Percentiles rank a stretch among this genome's conserved stretches.
These are phyloP conservation scores for Cenococcum geophilum DNA, from an alignment of 495 filamentous ascomycete species.

Conservation along the genomic window DNA sequence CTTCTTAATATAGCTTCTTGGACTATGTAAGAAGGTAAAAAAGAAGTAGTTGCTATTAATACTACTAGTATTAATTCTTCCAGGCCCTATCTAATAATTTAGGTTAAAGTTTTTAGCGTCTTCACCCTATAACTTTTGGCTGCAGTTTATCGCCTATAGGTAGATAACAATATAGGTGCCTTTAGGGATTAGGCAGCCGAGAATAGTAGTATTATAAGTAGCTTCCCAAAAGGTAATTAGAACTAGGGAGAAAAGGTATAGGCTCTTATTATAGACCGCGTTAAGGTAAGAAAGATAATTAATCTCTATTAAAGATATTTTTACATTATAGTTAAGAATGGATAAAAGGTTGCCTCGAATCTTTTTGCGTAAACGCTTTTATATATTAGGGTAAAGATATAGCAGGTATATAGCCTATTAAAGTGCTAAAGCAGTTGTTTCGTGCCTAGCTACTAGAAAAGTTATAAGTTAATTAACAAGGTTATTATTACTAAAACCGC, in stretches of 20 bases:
- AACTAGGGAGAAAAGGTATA: constrained; percentile 54
- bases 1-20: constrained; percentile 48
- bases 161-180: constrained; percentile 48
- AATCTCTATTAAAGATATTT: constrained; percentile 47
- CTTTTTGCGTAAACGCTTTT: constrained; percentile 54
- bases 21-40: constrained; percentile 44
- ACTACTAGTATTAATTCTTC: constrained; percentile 39
- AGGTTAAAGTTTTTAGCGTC: constrained; percentile 42
- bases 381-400: constrained; percentile 52
- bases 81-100: constrained; percentile 38
- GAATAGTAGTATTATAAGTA: constrained; percentile 56
- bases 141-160: constrained; percentile 42
- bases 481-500: constrained; percentile 69
- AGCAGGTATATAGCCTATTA: constrained; percentile 56
- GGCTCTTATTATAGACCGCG: constrained; percentile 56
- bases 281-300: constrained; percentile 55
- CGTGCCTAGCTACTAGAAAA: constrained; percentile 87
- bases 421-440: constrained; percentile 60
- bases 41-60: constrained; percentile 38
- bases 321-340: constrained; percentile 38
- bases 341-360: constrained; percentile 58
- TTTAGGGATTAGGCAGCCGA: constrained; percentile 50
- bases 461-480: constrained; percentile 92
- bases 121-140: constrained; percentile 36
- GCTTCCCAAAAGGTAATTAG: constrained; percentile 59